A percentile compares a stretch with the other conserved stretches of the same genome.
Evolutionary conservation across 2,329 filamentous ascomycete genomes (phyloP).

Genomic region (Coniella vitis): DNA sequence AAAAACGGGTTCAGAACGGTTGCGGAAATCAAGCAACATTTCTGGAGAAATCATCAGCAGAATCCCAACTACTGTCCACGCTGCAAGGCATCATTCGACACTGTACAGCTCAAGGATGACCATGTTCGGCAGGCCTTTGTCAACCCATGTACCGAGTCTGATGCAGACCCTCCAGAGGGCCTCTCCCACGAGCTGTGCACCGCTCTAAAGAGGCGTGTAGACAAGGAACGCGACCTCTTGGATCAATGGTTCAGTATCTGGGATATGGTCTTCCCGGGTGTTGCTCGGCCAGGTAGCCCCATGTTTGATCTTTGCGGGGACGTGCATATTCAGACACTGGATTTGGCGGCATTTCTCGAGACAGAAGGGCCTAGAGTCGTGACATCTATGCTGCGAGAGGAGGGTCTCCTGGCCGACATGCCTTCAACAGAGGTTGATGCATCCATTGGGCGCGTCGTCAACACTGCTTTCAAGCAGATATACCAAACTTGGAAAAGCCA

Average conservation of each 20-base stretch:
- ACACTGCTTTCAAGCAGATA: neutral
- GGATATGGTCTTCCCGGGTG: neutral
- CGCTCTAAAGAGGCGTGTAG: neutral
- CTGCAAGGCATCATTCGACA: neutral
- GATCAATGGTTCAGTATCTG: slow-evolving; percentile 4
- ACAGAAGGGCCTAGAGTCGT: neutral
- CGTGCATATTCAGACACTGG: neutral
- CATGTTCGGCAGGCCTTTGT: neutral
- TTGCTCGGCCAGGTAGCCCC: neutral
- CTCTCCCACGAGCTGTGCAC: neutral
- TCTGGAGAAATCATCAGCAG: neutral
- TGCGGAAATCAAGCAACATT: slow-evolving; percentile 1
- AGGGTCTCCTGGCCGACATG: neutral
- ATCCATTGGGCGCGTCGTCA: neutral
- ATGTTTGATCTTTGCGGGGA: neutral
- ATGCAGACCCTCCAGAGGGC: neutral
- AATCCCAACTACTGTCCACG: neutral
- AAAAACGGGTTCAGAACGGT: neutral
- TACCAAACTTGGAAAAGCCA: neutral
- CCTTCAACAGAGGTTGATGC: neutral
- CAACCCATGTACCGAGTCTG: neutral
- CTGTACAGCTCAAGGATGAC: neutral
- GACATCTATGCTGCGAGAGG: neutral
- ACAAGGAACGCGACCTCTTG: neutral
- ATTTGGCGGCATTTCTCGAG: neutral